A percentile compares a stretch with the other conserved stretches of the same genome.
Evolutionary conservation across 345 rosid species (phyloP).

Genomic region (Firmiana major): DNA sequence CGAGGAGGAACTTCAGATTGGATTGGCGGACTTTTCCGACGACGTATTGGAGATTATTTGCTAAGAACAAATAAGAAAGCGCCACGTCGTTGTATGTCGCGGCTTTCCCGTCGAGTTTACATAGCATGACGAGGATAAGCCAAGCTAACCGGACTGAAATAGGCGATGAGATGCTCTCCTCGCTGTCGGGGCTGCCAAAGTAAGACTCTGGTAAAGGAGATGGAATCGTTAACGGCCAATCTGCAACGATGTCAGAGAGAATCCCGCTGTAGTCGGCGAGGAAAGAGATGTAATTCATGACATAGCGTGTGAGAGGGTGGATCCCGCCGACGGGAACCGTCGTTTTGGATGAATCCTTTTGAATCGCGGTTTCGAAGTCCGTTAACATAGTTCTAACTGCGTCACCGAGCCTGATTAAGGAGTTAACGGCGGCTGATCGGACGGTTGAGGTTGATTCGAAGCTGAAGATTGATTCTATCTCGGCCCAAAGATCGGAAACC

Average conservation of each 20-base stretch:
- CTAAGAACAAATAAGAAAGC: constrained; percentile 74
- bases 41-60: constrained; percentile 83
- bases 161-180: constrained; percentile 29
- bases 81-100: constrained; percentile 67
- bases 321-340: constrained; percentile 68
- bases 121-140: constrained; percentile 66
- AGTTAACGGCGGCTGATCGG: constrained; percentile 44
- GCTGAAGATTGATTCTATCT: constrained; percentile 60
- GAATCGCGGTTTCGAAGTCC: constrained; percentile 64
- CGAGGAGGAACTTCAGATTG: constrained; percentile 51
- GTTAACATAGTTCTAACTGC: constrained; percentile 49
- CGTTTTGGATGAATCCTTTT: constrained; percentile 55
- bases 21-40: constrained; percentile 58
- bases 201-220: constrained; percentile 51
- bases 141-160: constrained; percentile 47
- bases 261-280: constrained; percentile 64
- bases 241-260: constrained; percentile 52
- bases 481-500: constrained; percentile 46
- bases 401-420: constrained; percentile 51
- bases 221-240: constrained; percentile 37
- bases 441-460: constrained; percentile 48
- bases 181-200: constrained; percentile 28
- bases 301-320: constrained; percentile 84
- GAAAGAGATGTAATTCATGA: constrained; percentile 78
- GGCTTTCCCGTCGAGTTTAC: constrained; percentile 81